Evolutionary conservation across 176 grass and related monocot species (phyloP).

Genomic region (Oryza glaberrima): DNA sequence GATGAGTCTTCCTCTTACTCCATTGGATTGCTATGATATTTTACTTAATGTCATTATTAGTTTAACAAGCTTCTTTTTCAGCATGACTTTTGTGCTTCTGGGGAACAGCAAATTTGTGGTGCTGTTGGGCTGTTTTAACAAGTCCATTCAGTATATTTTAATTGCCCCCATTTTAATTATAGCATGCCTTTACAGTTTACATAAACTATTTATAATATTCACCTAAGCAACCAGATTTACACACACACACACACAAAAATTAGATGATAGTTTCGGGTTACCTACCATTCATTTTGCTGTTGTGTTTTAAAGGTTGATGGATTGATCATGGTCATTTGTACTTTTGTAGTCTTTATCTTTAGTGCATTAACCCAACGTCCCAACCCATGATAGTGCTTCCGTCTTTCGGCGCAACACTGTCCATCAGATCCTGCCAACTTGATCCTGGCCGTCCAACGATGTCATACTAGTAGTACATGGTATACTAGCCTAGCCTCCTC

Average conservation of each 20-base stretch:
- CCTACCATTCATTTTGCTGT: background rate
- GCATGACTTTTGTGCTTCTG: background rate
- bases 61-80: background rate
- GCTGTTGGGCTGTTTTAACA: background rate
- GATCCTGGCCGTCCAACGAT: conserved; percentile 29
- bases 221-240: background rate
- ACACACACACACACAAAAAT: background rate
- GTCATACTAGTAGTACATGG: conserved; percentile 16
- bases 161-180: background rate
- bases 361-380: too few species aligned
- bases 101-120: background rate
- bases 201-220: background rate
- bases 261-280: background rate
- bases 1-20: too few species aligned
- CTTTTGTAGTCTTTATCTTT: too few species aligned
- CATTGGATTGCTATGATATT: background rate
- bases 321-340: background rate
- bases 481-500: background rate
- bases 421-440: conserved; percentile 9
- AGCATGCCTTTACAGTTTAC: background rate
- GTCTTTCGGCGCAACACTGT: background rate
- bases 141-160: background rate
- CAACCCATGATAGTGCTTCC: background rate
- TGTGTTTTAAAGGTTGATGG: background rate
- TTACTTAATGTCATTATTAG: background rate